Percentiles rank a stretch among this genome's conserved stretches.
These are phyloP conservation scores for Picocystis salinarum DNA, from an alignment of 139 green algal species.

Conservation along the genomic window DNA sequence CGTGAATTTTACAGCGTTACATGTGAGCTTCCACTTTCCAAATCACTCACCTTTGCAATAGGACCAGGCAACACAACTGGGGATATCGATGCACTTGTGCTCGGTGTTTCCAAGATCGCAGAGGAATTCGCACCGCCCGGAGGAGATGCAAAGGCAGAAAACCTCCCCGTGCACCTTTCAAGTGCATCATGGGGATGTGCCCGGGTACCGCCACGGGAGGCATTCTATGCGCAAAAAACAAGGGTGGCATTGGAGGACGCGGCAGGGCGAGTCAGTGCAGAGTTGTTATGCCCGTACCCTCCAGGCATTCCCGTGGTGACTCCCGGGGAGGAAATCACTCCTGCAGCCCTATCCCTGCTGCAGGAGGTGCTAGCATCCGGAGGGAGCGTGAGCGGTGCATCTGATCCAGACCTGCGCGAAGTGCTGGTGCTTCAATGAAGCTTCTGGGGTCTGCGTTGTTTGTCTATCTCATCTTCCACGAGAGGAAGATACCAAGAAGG, in stretches of 20 bases:
- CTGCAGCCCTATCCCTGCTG: background rate
- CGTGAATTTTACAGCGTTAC: constrained; percentile 37
- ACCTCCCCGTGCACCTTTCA: too few species aligned
- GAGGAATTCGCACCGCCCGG: background rate
- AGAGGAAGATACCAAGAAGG: background rate
- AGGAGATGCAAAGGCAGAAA: background rate
- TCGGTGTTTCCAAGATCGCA: constrained; percentile 16
- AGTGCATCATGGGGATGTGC: background rate
- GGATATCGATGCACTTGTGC: constrained; percentile 21
- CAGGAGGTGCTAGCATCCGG: constrained; percentile 3
- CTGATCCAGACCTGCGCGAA: constrained; percentile 7
- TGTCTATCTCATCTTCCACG: too few species aligned
- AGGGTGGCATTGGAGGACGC: constrained; percentile 6
- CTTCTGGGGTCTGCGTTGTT: too few species aligned
- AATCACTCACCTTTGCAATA: constrained; percentile 49
- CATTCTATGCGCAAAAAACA: constrained; percentile 1
- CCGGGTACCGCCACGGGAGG: background rate
- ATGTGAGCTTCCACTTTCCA: constrained; percentile 46
- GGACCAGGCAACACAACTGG: constrained; percentile 25
- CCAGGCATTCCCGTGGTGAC: constrained; percentile 59
- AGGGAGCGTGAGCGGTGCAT: constrained; percentile 13
- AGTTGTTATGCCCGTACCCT: constrained; percentile 75
- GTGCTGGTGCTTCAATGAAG: too few species aligned
- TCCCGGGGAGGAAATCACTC: constrained; percentile 46
- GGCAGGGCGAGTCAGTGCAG: constrained; percentile 29